Base-by-base conservation (phyloP, 148 eudicot species). In the Cornus controversa region DNA sequence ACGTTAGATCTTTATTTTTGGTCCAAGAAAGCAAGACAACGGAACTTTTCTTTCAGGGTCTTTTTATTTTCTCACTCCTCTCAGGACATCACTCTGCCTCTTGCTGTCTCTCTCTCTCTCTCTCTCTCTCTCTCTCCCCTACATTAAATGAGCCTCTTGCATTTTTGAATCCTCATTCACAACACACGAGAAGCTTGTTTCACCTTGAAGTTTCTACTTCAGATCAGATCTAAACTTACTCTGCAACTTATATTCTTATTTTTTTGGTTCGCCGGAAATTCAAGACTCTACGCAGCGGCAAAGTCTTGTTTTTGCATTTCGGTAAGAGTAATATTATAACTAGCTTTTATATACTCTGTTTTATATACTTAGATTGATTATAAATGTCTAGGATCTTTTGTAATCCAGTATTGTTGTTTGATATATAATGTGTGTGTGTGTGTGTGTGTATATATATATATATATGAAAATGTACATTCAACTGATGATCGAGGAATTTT, bases 101-200 rank as follows among this genome's bases (percentile, higher is more conserved):
- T 10, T 20, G 2, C 57, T 69, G 73, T 53, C 23, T 50, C 23
- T 53, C n/a, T 29, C 20, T 45, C 47, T 47, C 53, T 22, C 6
- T 26, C 53, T 69, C 18, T 53, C 71, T 75, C 18, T 23, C 28
- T 47, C 29, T 75, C 72, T 76, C 66, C 28, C 73, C 34, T 31
- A 57, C 67, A 77, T 78, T 70, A 3, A 70, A 78, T 78, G 69
- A 78, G 76, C 47, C 15, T 28, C 6, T 5, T 10, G 66, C 11
- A 76, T 29, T 67, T 54, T 62, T 70, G 18, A 37, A 78, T 60
- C 23, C 36, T 29, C 68, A 29, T 60, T 63, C 31, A 23, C 80
- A 77, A 40, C 47, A 31, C 76, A 79, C 76, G 72, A 79, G 81
- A 79, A 79, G 54, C 81, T 79, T 53, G 76, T 72, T 66, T 50